These are phyloP conservation scores for Nasturtium officinale DNA, from an alignment of 345 rosid species.

Conservation along the genomic window DNA sequence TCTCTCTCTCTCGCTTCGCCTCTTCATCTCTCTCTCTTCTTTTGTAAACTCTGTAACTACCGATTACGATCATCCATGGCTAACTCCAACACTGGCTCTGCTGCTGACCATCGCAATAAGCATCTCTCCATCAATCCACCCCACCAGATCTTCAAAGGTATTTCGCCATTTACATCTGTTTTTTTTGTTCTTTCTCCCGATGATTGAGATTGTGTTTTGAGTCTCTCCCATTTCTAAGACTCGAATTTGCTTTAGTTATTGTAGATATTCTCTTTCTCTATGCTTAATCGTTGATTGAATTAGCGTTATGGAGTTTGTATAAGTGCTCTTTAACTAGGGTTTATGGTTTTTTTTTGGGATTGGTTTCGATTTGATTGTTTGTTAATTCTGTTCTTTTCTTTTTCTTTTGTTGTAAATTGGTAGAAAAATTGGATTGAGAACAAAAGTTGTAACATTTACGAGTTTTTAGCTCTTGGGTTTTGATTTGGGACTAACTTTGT, in stretches of 20 bases:
- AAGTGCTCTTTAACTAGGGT: slow-evolving; percentile 30
- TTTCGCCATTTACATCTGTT: not conserved
- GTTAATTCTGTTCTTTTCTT: not conserved
- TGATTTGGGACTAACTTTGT: slow-evolving; percentile 7
- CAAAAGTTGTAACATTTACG: not conserved
- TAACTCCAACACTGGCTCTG: slow-evolving; percentile 53
- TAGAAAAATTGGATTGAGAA: not conserved
- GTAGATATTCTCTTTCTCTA: not conserved
- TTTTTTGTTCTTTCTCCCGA: not conserved
- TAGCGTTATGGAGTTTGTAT: not conserved
- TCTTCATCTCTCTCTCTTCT: slow-evolving; percentile 25
- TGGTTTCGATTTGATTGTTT: not conserved
- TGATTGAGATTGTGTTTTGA: slow-evolving; percentile 2
- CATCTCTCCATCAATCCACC: slow-evolving; percentile 64
- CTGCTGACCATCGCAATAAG: slow-evolving; percentile 49
- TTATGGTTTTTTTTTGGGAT: slow-evolving; percentile 13
- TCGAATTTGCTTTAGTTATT: not conserved
- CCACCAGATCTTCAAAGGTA: slow-evolving; percentile 85
- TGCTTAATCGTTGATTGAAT: slow-evolving; percentile 12
- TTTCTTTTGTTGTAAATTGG: not conserved
- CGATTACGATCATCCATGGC: slow-evolving; percentile 69
- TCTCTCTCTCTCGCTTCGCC: slow-evolving; percentile 29
- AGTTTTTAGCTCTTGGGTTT: slow-evolving; percentile 22
- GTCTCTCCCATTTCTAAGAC: slow-evolving; percentile 19
- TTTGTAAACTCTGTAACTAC: slow-evolving; percentile 37